Percentiles rank a stretch among this genome's conserved stretches.
These are phyloP conservation scores for Teunomyces stri DNA, from an alignment of 805 yeast species.

Conservation along the genomic window DNA sequence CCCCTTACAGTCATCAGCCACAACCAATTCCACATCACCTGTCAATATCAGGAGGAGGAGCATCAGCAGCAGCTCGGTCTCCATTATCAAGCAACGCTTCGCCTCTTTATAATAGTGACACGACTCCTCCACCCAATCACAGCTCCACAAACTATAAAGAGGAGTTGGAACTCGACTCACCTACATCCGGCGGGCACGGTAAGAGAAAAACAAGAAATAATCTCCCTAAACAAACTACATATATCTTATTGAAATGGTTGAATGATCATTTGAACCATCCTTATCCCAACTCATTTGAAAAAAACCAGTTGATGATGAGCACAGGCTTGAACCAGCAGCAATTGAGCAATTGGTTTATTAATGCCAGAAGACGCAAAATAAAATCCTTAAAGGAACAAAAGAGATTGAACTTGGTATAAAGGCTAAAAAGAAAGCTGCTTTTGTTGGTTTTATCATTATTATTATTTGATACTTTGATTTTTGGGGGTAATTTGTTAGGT, in stretches of 20 bases:
- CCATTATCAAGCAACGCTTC: slow-evolving; percentile 10
- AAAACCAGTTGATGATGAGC: slow-evolving; percentile 60
- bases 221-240: slow-evolving; percentile 75
- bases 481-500: neutral
- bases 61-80: slow-evolving; percentile 5
- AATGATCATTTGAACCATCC: slow-evolving; percentile 74
- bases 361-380: slow-evolving; percentile 77
- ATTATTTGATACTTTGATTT: too few relatives aligned
- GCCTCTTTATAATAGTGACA: slow-evolving; percentile 10
- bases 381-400: slow-evolving; percentile 45
- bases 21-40: neutral
- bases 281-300: slow-evolving; percentile 79
- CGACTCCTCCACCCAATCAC: slow-evolving; percentile 12
- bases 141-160: slow-evolving; percentile 3
- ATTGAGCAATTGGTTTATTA: slow-evolving; percentile 83
- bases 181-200: slow-evolving; percentile 1
- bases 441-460: neutral
- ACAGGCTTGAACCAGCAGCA: slow-evolving; percentile 83
- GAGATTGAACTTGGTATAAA: slow-evolving; percentile 10
- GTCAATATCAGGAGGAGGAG: neutral
- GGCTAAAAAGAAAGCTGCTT: too few relatives aligned
- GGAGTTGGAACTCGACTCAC: slow-evolving; percentile 5
- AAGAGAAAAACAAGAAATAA: slow-evolving; percentile 57
- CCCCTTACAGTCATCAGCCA: neutral
- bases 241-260: slow-evolving; percentile 71